Base-by-base conservation (phyloP, 306 rosid species). In the Malus fusca region DNA sequence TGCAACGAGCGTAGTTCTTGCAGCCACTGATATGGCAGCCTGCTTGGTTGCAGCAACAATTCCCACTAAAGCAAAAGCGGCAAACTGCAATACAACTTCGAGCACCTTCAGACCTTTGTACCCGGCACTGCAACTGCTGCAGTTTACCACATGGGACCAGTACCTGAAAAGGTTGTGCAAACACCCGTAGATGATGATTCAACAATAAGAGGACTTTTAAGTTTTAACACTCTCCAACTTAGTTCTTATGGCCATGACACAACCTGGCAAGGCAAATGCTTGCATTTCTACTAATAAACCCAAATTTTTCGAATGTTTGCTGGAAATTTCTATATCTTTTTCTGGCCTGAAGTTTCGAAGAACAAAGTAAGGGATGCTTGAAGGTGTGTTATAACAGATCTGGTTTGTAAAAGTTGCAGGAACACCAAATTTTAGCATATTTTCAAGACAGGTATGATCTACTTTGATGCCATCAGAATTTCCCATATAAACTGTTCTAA, bases 121-220 rank as follows among this genome's bases (percentile, higher is more conserved):
- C 9, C 92, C 97, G n/a, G 72, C 72, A 72, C 51, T 89, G 88
- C 98, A 95, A 77, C 98, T 95, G 72, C 76, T 48, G 82, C 98
- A 95, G 71, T 90, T 92, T 75, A 88, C 91, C 80, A 90, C 97
- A 71, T 95, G 98, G 23, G 88, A 79, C 96, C 92, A 74, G 73
- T 95, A 95, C 88, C 98, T 91, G 90, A 63, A 63, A 33, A 76
- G 25, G 37, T 71, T 4, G 22, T 15, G 53, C 59, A 62, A 19
- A 51, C 15, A 43, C 8, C 6, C 53, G 44, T 22, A 40, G 23
- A 13, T 28, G 4, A 31, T 52, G 46, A 71, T 22, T 71, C 48
- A 42, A 56, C 1, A 15, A 48, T 48, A 48, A 37, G 11, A 67
- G 1, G 11, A 64, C 44, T 13, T 28, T 18, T 33, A 23, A 72